Percentiles rank a stretch among this genome's conserved stretches.
These are phyloP conservation scores for Microbotryum silenes-acaulis DNA, from an alignment of 1,284 basidiomycete genomes.

Conservation along the genomic window DNA sequence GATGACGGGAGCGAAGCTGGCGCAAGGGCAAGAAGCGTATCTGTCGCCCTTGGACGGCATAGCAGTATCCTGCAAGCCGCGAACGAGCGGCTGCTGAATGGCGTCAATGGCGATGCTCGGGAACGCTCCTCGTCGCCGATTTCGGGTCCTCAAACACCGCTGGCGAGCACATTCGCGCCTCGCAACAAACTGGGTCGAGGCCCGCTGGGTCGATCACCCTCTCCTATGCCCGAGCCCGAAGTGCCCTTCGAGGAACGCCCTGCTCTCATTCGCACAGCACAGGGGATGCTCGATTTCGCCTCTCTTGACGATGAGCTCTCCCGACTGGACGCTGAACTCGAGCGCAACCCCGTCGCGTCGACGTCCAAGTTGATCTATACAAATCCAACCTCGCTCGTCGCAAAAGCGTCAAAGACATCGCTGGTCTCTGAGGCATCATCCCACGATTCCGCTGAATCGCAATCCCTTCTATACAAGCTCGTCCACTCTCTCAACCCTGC, in stretches of 20 bases:
- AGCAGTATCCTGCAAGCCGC: not conserved
- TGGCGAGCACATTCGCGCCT: constrained; percentile 1
- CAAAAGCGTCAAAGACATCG: too few species aligned
- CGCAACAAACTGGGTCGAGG: constrained; percentile 10
- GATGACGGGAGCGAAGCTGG: constrained; percentile 25
- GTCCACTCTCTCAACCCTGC: constrained; percentile 21
- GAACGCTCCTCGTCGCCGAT: constrained; percentile 23
- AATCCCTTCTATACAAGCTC: constrained; percentile 1
- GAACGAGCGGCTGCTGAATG: constrained; percentile 14
- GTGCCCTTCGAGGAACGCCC: constrained; percentile 43
- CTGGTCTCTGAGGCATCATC: too few species aligned
- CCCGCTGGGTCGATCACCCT: constrained; percentile 9
- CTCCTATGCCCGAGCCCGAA: constrained; percentile 5
- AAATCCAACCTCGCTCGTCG: too few species aligned
- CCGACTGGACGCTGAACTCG: constrained; percentile 17
- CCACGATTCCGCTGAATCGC: not conserved
- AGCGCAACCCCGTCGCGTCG: constrained; percentile 7
- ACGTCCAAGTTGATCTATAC: not conserved
- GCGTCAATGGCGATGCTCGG: constrained; percentile 23
- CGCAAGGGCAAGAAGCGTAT: constrained; percentile 9
- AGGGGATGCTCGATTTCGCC: constrained; percentile 53
- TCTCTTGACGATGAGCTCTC: constrained; percentile 25
- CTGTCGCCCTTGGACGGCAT: constrained; percentile 5
- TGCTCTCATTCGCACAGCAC: constrained; percentile 67
- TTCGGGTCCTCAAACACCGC: constrained; percentile 7